These are phyloP conservation scores for Pythium aristosporum DNA, from an alignment of 352 stramenopile species.

Conservation along the genomic window DNA sequence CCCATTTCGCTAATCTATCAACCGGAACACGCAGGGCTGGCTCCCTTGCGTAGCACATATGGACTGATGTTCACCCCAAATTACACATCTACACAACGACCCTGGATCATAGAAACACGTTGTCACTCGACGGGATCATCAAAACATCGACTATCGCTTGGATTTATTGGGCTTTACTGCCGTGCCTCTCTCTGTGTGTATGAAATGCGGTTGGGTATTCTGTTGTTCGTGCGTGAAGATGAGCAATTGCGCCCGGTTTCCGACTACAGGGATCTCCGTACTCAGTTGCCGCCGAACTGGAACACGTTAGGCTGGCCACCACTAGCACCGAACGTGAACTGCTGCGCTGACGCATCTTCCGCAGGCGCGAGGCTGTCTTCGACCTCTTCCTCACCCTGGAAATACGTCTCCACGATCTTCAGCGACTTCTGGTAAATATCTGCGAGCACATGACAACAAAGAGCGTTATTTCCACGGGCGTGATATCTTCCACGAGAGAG, in stretches of 20 bases:
- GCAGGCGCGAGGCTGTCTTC: slow-evolving; percentile 79
- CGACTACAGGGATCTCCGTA: neutral
- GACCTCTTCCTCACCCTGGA: slow-evolving; percentile 95
- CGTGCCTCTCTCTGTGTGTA: slow-evolving; percentile 4
- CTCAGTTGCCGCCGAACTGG: slow-evolving; percentile 80
- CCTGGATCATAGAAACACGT: too few species aligned
- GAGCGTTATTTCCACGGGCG: neutral
- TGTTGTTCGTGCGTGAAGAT: neutral
- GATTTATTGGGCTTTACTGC: slow-evolving; percentile 16
- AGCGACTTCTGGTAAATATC: slow-evolving; percentile 93
- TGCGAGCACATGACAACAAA: slow-evolving; percentile 17
- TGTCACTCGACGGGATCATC: neutral
- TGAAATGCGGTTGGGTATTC: slow-evolving; percentile 15
- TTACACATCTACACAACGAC: neutral
- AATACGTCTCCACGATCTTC: slow-evolving; percentile 97
- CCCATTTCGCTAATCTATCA: slow-evolving; percentile 40
- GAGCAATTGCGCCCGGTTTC: neutral
- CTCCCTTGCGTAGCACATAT: neutral
- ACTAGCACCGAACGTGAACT: slow-evolving; percentile 67
- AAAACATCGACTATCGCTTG: slow-evolving; percentile 24
- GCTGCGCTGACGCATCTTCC: slow-evolving; percentile 43
- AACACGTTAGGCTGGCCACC: slow-evolving; percentile 56
- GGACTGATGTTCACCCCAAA: neutral
- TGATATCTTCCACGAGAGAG: too few species aligned
- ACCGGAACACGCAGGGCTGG: neutral